These are phyloP conservation scores for Thalassiosira livingstoniorum DNA, from an alignment of 352 stramenopile genomes.

Conservation along the genomic window DNA sequence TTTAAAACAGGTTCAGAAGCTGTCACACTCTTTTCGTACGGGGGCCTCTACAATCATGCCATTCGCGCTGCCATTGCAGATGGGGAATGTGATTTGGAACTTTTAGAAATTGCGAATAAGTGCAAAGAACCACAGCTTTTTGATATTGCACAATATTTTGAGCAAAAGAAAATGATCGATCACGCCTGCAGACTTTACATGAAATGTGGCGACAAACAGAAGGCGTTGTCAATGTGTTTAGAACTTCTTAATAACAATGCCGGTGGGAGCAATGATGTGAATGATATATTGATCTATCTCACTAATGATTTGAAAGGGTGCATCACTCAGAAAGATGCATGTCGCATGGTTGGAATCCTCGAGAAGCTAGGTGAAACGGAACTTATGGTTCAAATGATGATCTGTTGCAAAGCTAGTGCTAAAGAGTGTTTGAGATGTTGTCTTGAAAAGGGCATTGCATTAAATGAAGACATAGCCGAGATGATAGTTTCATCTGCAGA, in stretches of 20 bases:
- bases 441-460: neutral
- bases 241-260: neutral
- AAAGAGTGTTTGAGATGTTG: neutral
- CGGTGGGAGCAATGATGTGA: conserved; percentile 64
- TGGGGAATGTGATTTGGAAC: conserved; percentile 88
- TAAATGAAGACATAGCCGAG: conserved; percentile 7
- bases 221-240: conserved; percentile 94
- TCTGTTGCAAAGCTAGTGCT: conserved; percentile 22
- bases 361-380: neutral
- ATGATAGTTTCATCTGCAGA: neutral
- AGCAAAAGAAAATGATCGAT: conserved; percentile 91
- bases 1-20: conserved; percentile 86
- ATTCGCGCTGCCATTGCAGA: conserved; percentile 92
- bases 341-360: conserved; percentile 91
- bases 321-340: conserved; percentile 91
- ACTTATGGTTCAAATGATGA: conserved; percentile 84
- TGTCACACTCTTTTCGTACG: conserved; percentile 91
- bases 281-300: conserved; percentile 67
- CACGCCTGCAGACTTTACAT: conserved; percentile 94
- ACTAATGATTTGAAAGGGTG: conserved; percentile 72
- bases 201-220: conserved; percentile 90
- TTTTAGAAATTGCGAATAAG: conserved; percentile 92
- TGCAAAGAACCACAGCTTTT: conserved; percentile 89
- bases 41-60: conserved; percentile 92
- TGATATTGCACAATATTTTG: conserved; percentile 92